Conservation (phyloP, 1,284 basidiomycete species). For the Cystobasidiaceae sp. region DNA sequence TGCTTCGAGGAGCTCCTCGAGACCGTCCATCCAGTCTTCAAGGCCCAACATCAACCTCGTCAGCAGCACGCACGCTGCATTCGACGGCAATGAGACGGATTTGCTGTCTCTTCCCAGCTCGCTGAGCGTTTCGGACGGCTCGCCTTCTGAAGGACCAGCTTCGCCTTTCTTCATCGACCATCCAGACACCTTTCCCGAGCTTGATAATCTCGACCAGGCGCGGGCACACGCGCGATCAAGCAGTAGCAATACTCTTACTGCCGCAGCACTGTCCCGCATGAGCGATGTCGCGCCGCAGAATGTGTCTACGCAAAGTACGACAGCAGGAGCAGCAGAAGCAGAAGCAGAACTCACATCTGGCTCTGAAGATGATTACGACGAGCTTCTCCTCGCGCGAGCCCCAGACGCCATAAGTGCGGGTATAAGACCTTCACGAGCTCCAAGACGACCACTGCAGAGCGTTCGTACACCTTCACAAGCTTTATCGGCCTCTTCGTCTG, state of each 20-base stretch:
- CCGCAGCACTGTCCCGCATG: slow-evolving; percentile 10
- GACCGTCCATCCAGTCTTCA: too few species aligned
- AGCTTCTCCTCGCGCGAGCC: slow-evolving; percentile 1
- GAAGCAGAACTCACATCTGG: slow-evolving; percentile 6
- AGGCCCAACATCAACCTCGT: not conserved
- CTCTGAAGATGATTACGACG: slow-evolving; percentile 18
- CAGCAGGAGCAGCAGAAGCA: not conserved
- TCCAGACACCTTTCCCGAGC: not conserved
- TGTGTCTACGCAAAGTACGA: not conserved
- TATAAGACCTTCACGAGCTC: not conserved
- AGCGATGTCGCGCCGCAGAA: not conserved
- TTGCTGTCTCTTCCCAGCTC: slow-evolving; percentile 22
- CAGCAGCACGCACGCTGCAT: too few species aligned
- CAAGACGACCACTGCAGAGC: not conserved
- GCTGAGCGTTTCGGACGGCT: slow-evolving; percentile 15
- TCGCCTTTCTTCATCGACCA: not conserved
- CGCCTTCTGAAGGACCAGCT: not conserved
- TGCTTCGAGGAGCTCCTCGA: too few species aligned
- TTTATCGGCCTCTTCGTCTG: not conserved
- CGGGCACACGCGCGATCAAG: not conserved
- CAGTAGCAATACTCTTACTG: slow-evolving; percentile 4
- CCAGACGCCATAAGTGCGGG: slow-evolving; percentile 29
- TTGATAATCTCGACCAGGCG: not conserved
- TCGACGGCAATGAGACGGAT: slow-evolving; percentile 3
- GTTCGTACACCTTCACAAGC: not conserved